Percentiles rank a stretch among this genome's conserved stretches.
Evolutionary conservation across 2,329 filamentous ascomycete genomes (phyloP).

Genomic region (Sclerotinia trifoliorum): DNA sequence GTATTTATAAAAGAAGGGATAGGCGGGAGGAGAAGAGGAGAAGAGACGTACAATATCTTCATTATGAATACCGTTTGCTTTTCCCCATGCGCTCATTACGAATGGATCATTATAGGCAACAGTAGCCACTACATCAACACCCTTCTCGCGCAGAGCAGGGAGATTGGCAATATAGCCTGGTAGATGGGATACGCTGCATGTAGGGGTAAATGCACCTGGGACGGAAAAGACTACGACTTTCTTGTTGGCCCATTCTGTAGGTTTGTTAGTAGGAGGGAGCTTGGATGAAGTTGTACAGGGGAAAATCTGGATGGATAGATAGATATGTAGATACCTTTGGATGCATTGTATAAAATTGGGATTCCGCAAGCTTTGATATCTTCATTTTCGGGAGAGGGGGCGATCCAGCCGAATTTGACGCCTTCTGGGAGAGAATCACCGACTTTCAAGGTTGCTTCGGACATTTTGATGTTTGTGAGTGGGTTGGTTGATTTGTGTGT

Average conservation of each 20-base stretch:
- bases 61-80: constrained; percentile 64
- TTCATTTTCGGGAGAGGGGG: constrained; percentile 66
- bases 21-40: background rate
- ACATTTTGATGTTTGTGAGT: constrained; percentile 27
- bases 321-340: constrained; percentile 54
- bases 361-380: constrained; percentile 75
- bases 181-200: constrained; percentile 66
- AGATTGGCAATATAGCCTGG: constrained; percentile 67
- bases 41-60: constrained; percentile 56
- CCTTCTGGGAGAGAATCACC: constrained; percentile 81
- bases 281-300: background rate
- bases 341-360: constrained; percentile 75
- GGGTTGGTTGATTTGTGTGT: background rate
- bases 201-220: constrained; percentile 68
- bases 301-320: background rate
- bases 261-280: background rate
- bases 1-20: background rate
- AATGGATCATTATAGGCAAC: constrained; percentile 68
- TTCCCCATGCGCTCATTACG: constrained; percentile 72
- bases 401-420: constrained; percentile 81
- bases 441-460: constrained; percentile 47
- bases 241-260: constrained; percentile 61
- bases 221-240: constrained; percentile 70
- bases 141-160: constrained; percentile 59
- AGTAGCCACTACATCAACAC: constrained; percentile 65